Conservation (phyloP, 305 asterid genomes). For the Solanum hybrid region DNA sequence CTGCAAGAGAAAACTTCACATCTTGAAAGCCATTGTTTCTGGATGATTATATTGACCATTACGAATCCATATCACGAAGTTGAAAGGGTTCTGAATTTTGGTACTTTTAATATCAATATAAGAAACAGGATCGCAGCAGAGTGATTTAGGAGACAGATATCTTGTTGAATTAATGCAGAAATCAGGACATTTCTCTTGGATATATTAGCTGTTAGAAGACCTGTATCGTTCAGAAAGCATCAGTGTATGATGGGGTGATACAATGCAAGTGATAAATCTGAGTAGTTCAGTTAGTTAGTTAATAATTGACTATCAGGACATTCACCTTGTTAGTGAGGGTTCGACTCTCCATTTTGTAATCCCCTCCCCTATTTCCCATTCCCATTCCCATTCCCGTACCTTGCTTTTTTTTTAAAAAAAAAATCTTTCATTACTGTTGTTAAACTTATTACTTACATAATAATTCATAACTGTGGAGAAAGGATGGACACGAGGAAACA, state of each 20-base stretch:
- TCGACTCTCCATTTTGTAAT: not conserved
- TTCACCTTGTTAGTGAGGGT: not conserved
- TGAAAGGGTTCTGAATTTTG: not conserved
- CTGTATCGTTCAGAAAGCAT: not conserved
- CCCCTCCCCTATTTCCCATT: not conserved
- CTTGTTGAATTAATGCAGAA: not conserved
- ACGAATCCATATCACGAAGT: not conserved
- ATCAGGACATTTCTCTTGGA: not conserved
- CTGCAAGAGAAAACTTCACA: not conserved
- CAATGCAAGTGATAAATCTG: not conserved
- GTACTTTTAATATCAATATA: not conserved
- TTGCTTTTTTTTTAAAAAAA: not conserved
- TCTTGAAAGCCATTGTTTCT: not conserved
- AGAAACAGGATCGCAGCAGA: not conserved
- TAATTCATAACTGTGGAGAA: not conserved
- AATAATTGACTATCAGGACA: not conserved
- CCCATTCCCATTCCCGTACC: not conserved
- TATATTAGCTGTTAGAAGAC: not conserved
- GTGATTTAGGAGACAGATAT: not conserved
- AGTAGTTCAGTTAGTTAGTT: not conserved
- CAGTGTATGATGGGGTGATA: not conserved
- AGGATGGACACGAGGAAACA: not conserved
- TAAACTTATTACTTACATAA: not conserved
- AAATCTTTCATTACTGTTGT: not conserved
- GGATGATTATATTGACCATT: not conserved